Base-by-base conservation (phyloP, 441 rosid genomes). In the Pelargonium australe region DNA sequence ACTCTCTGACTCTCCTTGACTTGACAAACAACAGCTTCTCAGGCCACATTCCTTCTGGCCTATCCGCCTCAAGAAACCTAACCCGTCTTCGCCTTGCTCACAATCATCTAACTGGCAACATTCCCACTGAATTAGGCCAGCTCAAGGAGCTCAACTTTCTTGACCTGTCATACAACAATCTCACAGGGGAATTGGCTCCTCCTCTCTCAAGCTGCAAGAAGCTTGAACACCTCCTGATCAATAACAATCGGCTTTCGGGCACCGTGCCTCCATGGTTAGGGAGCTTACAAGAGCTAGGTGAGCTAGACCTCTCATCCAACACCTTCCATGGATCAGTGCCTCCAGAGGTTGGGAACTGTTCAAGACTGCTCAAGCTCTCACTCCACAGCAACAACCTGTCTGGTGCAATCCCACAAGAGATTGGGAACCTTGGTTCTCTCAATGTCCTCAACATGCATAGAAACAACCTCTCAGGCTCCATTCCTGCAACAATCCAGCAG, bases 291-390 rank as follows among this genome's bases (percentile, higher is more conserved):
- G 80, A 85, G 45, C 79, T 91, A 1, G 98, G 98, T n/a, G 98
- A 94, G 76, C 88, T 94, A 0, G 87, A 91, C 75, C 86, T 94
- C 51, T 88, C 95, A 17, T 88, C 81, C 73, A 94, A 94, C 74
- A 75, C 75, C 60, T 84, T 94, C 68, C 64, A 64, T 25, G 98
- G 96, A 34, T 68, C 77, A 12, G 75, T 94, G 16, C 96, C 98
- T 28, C 60, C 73, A 4, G 87, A 85, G 70, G 73, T 94, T 7
- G 96, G 94, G 45, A 86, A 79, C 66, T 88, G 92, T 75, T 85
- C 88, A 4, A 70, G 66, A 68, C 76, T 94, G 53, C 89, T 94
- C 61, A 84, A 86, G 87, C 84, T 91, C 45, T 91, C 88, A 71
- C 90, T 94, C 63, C 80, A 81, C 49, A 74, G 82, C 57, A 94